Evolutionary conservation across 345 rosid species (phyloP).

Genomic region (Linum usitatissimum): DNA sequence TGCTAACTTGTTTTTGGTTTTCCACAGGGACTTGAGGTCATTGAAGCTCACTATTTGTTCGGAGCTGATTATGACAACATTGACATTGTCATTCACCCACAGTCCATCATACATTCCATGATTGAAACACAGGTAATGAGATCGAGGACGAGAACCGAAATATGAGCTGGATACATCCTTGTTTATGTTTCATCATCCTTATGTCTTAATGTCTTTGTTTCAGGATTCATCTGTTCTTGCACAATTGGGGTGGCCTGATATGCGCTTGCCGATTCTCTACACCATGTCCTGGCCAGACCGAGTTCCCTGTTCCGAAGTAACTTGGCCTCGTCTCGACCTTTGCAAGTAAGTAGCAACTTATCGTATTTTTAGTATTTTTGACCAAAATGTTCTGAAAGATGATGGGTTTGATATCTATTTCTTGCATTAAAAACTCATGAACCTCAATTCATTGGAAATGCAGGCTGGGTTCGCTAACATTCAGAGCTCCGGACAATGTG

Average conservation of each 20-base stretch:
- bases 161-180: slow-evolving; percentile 1
- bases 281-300: slow-evolving; percentile 98
- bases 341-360: slow-evolving; percentile 51
- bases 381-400: background rate
- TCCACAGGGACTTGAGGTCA: slow-evolving; percentile 85
- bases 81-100: slow-evolving; percentile 91
- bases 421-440: background rate
- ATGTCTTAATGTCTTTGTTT: slow-evolving; percentile 5
- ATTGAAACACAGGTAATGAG: slow-evolving; percentile 73
- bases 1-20: slow-evolving; percentile 1
- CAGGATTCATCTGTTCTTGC: slow-evolving; percentile 95
- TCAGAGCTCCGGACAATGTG: slow-evolving; percentile 72
- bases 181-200: slow-evolving; percentile 1
- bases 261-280: slow-evolving; percentile 90
- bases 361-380: background rate
- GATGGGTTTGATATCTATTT: background rate
- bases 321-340: slow-evolving; percentile 96
- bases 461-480: slow-evolving; percentile 89
- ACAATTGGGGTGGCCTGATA: slow-evolving; percentile 96
- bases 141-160: background rate
- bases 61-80: slow-evolving; percentile 85
- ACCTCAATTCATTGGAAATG: slow-evolving; percentile 3
- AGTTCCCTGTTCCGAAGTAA: slow-evolving; percentile 80
- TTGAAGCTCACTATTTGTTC: slow-evolving; percentile 91
- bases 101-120: slow-evolving; percentile 89